phyloP scores from a whole-genome alignment of 768 basidiomycete species.

The Agaricus sinodeliciosus region DNA sequence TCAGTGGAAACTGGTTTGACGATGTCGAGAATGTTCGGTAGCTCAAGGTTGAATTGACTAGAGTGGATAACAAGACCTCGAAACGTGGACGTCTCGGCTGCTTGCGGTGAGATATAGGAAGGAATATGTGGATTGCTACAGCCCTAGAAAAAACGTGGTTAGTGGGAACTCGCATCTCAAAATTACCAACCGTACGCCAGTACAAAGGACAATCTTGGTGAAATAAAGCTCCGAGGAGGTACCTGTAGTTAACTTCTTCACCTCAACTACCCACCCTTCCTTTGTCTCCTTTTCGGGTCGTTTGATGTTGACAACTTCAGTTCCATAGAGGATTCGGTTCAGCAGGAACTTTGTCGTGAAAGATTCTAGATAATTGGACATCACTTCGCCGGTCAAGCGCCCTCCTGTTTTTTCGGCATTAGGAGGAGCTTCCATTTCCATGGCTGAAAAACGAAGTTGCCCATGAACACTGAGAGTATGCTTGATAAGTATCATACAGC shows the following conservation, averaged over 20 bases:
- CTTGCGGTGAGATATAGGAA: conserved; percentile 23
- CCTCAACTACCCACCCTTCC: conserved; percentile 39
- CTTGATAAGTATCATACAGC: not conserved
- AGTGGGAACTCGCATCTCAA: not conserved
- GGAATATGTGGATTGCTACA: conserved; percentile 49
- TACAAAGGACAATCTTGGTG: conserved; percentile 4
- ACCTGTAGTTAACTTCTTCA: conserved; percentile 20
- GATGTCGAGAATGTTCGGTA: conserved; percentile 33
- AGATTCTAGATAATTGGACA: conserved; percentile 39
- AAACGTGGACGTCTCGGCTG: conserved; percentile 35
- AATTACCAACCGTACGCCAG: conserved; percentile 17
- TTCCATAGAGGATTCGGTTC: conserved; percentile 19
- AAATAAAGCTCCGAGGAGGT: conserved; percentile 6
- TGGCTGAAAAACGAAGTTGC: conserved; percentile 43
- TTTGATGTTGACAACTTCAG: conserved; percentile 39
- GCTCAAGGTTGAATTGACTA: conserved; percentile 32
- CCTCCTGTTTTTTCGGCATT: conserved; percentile 23
- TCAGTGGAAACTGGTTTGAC: conserved; percentile 16
- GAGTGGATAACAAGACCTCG: conserved; percentile 46
- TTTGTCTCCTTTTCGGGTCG: conserved; percentile 15
- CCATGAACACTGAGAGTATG: conserved; percentile 38
- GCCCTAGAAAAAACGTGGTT: conserved; percentile 30
- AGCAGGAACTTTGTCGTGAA: conserved; percentile 35
- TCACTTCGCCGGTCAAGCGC: conserved; percentile 38
- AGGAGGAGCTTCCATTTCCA: conserved; percentile 36